These are phyloP conservation scores for Colletotrichum nymphaeae DNA, from an alignment of 2,329 filamentous ascomycete species.

Conservation along the genomic window DNA sequence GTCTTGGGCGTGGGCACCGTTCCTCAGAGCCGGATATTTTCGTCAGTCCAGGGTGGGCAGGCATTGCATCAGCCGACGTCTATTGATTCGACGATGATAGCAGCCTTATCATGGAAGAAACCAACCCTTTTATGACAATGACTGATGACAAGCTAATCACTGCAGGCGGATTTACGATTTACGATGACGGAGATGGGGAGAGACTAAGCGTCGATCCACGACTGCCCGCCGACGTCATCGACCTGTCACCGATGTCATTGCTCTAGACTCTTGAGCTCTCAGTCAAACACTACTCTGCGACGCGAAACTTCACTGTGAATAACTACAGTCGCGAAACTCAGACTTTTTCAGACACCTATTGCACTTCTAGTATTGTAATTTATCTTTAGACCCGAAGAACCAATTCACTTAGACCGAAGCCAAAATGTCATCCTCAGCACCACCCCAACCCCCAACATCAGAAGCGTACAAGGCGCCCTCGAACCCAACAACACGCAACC, in stretches of 20 bases:
- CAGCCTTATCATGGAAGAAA: neutral
- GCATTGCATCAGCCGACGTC: no score
- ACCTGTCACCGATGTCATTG: slow-evolving; percentile 27
- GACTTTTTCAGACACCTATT: neutral
- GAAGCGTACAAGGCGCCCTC: slow-evolving; percentile 25
- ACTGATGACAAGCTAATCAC: neutral
- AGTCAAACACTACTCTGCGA: neutral
- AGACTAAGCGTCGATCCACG: slow-evolving; percentile 29
- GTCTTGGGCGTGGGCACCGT: no score
- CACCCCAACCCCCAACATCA: slow-evolving; percentile 26
- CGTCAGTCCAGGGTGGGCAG: neutral
- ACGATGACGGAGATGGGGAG: slow-evolving; percentile 10
- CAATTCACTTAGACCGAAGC: neutral
- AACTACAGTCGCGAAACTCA: neutral
- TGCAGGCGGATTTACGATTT: neutral
- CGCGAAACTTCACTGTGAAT: no score
- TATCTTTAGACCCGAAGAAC: neutral
- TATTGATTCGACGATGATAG: no score
- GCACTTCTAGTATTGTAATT: no score
- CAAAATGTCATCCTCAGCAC: slow-evolving; percentile 16
- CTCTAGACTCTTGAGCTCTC: neutral
- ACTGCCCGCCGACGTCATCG: slow-evolving; percentile 35
- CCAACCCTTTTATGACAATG: neutral
- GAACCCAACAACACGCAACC: slow-evolving; percentile 19
- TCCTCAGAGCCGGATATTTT: neutral